Conservation (phyloP, 306 rosid genomes). For the Benincasa hispida region DNA sequence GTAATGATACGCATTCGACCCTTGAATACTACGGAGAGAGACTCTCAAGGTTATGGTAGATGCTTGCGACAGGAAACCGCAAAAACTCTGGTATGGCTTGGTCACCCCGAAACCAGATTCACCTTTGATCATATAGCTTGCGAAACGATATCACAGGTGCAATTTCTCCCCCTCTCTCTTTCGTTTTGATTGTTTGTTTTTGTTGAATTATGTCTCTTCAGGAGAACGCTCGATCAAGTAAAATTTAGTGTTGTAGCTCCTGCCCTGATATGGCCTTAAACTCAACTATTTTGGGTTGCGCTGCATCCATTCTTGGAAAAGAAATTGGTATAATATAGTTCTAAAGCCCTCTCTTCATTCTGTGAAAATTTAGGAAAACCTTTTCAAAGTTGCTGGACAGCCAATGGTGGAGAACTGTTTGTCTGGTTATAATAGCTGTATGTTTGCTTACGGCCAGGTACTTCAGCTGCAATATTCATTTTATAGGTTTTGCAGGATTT, state of each 20-base stretch:
- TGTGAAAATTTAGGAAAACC: slow-evolving; percentile 45
- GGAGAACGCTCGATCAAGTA: neutral
- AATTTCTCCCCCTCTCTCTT: neutral
- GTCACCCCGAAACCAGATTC: slow-evolving; percentile 91
- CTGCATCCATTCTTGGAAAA: neutral
- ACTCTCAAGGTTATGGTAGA: slow-evolving; percentile 55
- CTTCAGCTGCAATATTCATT: neutral
- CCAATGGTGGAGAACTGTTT: slow-evolving; percentile 96
- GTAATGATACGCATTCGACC: slow-evolving; percentile 86
- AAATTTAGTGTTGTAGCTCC: neutral
- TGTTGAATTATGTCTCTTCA: neutral
- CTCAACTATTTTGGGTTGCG: neutral
- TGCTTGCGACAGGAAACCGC: slow-evolving; percentile 81
- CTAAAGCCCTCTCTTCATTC: neutral
- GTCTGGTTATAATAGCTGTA: slow-evolving; percentile 94
- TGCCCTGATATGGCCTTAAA: neutral
- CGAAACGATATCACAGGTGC: slow-evolving; percentile 77
- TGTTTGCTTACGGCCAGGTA: slow-evolving; percentile 99
- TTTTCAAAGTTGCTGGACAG: slow-evolving; percentile 78
- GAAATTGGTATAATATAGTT: neutral
- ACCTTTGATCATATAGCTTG: slow-evolving; percentile 87
- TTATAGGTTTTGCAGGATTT: neutral
- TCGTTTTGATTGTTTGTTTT: neutral
- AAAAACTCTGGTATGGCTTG: slow-evolving; percentile 70
- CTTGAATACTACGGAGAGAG: slow-evolving; percentile 49